These are phyloP conservation scores for Hygrophoropsis aurantiaca DNA, from an alignment of 768 basidiomycete species.

Conservation along the genomic window DNA sequence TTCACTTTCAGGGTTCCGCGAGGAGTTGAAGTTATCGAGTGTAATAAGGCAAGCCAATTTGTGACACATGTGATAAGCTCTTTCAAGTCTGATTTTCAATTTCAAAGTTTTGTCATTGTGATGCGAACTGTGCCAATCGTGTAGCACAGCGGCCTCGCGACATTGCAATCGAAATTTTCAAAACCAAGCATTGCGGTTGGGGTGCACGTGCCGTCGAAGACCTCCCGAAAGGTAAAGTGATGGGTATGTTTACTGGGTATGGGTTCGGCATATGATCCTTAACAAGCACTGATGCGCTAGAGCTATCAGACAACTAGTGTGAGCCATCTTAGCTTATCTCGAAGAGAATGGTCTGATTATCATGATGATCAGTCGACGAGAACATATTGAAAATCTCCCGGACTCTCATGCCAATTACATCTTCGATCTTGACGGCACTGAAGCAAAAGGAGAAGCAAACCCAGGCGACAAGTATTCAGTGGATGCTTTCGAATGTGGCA, in stretches of 20 bases:
- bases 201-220: constrained; percentile 50
- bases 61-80: background rate
- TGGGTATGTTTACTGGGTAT: constrained; percentile 72
- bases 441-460: constrained; percentile 36
- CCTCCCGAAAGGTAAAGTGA: constrained; percentile 53
- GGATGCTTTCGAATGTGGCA: constrained; percentile 52
- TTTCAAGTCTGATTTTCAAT: background rate
- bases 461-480: constrained; percentile 47
- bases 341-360: too few relatives aligned
- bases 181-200: constrained; percentile 61
- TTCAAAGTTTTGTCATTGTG: constrained; percentile 46
- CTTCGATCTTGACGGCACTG: constrained; percentile 66
- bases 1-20: constrained; percentile 43
- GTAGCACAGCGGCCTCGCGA: constrained; percentile 60
- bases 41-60: constrained; percentile 49
- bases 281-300: constrained; percentile 27
- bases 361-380: constrained; percentile 38
- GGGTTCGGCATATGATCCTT: constrained; percentile 9
- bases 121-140: constrained; percentile 50
- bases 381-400: constrained; percentile 37
- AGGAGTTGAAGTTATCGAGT: constrained; percentile 61
- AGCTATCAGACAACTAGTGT: constrained; percentile 37
- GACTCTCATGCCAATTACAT: constrained; percentile 44
- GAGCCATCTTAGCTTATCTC: constrained; percentile 14
- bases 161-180: constrained; percentile 63